Percentiles rank a stretch among this genome's conserved stretches.
Conservation (phyloP, 208 protist genomes). For the Leishmania mexicana region DNA sequence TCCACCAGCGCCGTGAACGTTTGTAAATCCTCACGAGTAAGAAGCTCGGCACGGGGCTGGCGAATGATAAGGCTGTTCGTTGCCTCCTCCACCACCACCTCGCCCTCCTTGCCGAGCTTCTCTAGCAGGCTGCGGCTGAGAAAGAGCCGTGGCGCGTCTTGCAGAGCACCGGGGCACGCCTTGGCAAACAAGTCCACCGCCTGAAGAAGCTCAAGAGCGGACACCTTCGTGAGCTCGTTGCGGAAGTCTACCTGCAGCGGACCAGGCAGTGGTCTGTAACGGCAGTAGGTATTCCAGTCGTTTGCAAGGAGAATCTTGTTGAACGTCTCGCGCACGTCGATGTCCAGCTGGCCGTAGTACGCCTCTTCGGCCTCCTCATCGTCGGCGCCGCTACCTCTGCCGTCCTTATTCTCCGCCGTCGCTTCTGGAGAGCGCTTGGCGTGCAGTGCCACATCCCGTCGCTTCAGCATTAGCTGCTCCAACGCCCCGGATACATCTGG, state of each 20-base stretch:
- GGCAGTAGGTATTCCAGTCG: slow-evolving; percentile 50
- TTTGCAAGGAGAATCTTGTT: slow-evolving; percentile 53
- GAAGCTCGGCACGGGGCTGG: slow-evolving; percentile 38
- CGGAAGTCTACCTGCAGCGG: slow-evolving; percentile 72
- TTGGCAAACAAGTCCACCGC: slow-evolving; percentile 59
- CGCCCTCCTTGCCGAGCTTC: slow-evolving; percentile 53
- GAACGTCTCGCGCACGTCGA: slow-evolving; percentile 79
- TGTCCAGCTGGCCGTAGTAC: slow-evolving; percentile 60
- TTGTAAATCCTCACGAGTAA: slow-evolving; percentile 53
- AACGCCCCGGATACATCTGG: slow-evolving; percentile 53
- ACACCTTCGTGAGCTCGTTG: slow-evolving; percentile 54
- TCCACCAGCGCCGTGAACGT: slow-evolving; percentile 47
- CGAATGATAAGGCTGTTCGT: slow-evolving; percentile 36
- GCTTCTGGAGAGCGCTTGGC: not conserved
- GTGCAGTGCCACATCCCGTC: slow-evolving; percentile 18
- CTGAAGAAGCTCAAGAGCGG: slow-evolving; percentile 62
- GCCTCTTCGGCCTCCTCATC: slow-evolving; percentile 32
- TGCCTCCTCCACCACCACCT: slow-evolving; percentile 55
- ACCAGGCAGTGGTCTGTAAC: slow-evolving; percentile 64
- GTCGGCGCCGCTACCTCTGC: not conserved
- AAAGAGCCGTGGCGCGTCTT: slow-evolving; percentile 31
- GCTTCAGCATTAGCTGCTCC: slow-evolving; percentile 22
- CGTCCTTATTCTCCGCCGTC: not conserved
- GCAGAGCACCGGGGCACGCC: slow-evolving; percentile 52
- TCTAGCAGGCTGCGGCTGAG: slow-evolving; percentile 61